These are phyloP conservation scores for Corymbia citriodora DNA, from an alignment of 441 rosid species.

Conservation along the genomic window DNA sequence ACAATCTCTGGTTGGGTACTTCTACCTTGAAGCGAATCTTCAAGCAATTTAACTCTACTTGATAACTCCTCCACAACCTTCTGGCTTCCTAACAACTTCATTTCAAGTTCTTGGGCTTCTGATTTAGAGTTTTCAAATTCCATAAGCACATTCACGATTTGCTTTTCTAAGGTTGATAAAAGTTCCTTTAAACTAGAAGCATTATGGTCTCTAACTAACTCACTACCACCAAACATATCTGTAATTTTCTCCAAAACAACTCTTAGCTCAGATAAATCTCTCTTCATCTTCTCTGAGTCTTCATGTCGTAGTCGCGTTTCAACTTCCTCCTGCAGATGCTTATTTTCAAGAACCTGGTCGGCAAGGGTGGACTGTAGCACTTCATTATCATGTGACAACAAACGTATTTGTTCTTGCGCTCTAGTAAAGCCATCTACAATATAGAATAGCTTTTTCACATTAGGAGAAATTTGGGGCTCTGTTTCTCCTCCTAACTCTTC, in stretches of 20 bases:
- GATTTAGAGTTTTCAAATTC: slow-evolving; percentile 65
- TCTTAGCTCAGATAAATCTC: slow-evolving; percentile 45
- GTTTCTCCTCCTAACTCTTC: slow-evolving; percentile 28
- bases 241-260: slow-evolving; percentile 51
- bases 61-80: slow-evolving; percentile 59
- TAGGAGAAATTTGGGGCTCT: slow-evolving; percentile 32
- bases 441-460: slow-evolving; percentile 52
- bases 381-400: slow-evolving; percentile 42
- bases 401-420: slow-evolving; percentile 51
- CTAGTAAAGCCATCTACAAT: slow-evolving; percentile 44
- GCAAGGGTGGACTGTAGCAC: slow-evolving; percentile 50
- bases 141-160: slow-evolving; percentile 34
- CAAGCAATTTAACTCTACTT: slow-evolving; percentile 51
- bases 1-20: slow-evolving; percentile 49
- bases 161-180: slow-evolving; percentile 51
- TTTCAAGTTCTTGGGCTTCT: slow-evolving; percentile 51
- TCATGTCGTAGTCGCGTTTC: slow-evolving; percentile 21
- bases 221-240: slow-evolving; percentile 42
- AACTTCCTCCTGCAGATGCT: slow-evolving; percentile 48
- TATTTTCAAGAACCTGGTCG: slow-evolving; percentile 46
- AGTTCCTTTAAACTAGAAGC: slow-evolving; percentile 30
- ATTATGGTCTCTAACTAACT: slow-evolving; percentile 31
- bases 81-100: slow-evolving; percentile 67
- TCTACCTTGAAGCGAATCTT: slow-evolving; percentile 49
- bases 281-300: slow-evolving; percentile 42